phyloP scores from a whole-genome alignment of 2,329 filamentous ascomycete genomes.

The Penicillium concentricum region DNA sequence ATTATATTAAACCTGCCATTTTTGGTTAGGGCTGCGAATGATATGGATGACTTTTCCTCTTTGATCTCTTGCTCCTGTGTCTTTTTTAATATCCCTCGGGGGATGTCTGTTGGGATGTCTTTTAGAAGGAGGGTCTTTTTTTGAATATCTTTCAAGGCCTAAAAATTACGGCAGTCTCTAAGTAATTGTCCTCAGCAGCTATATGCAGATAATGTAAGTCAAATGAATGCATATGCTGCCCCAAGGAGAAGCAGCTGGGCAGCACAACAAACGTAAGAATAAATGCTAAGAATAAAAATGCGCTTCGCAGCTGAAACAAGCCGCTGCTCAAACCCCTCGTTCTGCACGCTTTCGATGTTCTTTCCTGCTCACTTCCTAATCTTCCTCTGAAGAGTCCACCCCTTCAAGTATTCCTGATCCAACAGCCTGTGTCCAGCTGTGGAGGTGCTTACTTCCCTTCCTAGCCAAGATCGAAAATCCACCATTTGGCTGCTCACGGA shows the following conservation, averaged over 20 bases:
- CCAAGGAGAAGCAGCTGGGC: not conserved
- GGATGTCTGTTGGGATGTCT: too few species aligned
- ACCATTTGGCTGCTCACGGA: not conserved
- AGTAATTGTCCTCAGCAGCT: too few species aligned
- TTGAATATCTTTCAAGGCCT: too few species aligned
- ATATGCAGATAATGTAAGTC: too few species aligned
- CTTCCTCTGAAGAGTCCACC: not conserved
- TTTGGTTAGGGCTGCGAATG: not conserved
- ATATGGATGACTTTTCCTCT: not conserved
- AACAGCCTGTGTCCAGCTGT: not conserved
- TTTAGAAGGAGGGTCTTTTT: too few species aligned
- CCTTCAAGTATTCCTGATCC: not conserved
- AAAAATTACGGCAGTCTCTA: too few species aligned
- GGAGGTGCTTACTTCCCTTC: not conserved
- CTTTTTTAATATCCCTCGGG: too few species aligned
- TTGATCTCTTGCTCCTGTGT: not conserved
- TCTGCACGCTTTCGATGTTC: not conserved
- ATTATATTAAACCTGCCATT: not conserved
- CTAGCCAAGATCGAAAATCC: not conserved
- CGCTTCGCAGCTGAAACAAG: not conserved
- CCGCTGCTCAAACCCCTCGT: not conserved
- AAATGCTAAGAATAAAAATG: not conserved
- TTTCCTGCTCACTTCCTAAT: not conserved
- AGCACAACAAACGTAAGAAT: not conserved
- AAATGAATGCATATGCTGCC: not conserved